Evolutionary conservation across 441 rosid genomes (phyloP), one percentile per base, ranked within the genome.

Genomic region (Croton setiger): DNA sequence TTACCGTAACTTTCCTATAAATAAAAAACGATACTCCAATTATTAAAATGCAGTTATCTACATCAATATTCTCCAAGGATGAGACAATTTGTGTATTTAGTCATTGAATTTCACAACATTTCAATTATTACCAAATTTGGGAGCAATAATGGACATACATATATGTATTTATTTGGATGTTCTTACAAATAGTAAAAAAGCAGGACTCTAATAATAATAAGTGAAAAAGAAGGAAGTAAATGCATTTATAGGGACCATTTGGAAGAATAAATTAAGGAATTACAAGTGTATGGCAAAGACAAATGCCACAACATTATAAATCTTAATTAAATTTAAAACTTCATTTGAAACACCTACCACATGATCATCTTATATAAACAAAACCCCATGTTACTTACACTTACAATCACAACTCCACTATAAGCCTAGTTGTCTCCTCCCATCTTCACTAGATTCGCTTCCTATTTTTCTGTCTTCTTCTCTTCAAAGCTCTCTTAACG

Each of bases 381-480:
- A 61, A 17, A 21, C 49, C 64, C 79, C 81, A 81, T 81, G 83
- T 80, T 80, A 76, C 68, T 9, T 43, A 60, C 77, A 76, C 78
- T 77, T 84, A 61, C 47, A 75, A 69, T 78, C 81, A 82, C 80
- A 76, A 82, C 75, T 44, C 72, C 57, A 66, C 78, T 74, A 70
- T 63, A 67, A 70, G 78, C 83, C 75, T 68, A 54, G 84, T 79
- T 84, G 85, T 84, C 83, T 81, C 66, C 11, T n/a, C n/a, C 64
- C 73, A 52, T 72, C 73, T 67, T 70, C 75, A 64, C 56, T 69
- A 71, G 81, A 82, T 77, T 82, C 75, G 67, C 55, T 48, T 48
- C 73, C 57, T n/a, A 49, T 69, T 77, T 66, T 70, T 72, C 67
- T 83, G 88, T 83, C 85, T 79, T 78, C 80, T 36, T 79, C 85